phyloP scores from a whole-genome alignment of 495 filamentous ascomycete genomes.

The Aspergillus ellipticus region DNA sequence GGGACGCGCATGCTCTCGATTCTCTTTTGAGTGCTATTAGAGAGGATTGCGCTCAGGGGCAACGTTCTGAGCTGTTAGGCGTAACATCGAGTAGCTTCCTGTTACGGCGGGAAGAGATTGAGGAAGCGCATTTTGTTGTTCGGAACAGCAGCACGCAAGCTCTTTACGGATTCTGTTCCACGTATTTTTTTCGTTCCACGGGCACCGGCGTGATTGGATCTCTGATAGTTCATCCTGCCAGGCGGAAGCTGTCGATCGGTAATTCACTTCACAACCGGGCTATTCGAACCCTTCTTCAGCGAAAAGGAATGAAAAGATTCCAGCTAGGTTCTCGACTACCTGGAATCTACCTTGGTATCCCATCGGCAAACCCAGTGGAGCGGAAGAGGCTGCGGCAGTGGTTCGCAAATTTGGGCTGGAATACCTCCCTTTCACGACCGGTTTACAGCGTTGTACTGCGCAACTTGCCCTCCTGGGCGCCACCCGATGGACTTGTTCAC shows the following conservation, averaged over 20 bases:
- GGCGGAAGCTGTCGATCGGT: constrained; percentile 82
- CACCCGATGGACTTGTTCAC: constrained; percentile 68
- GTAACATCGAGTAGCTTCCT: constrained; percentile 75
- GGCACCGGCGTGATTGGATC: constrained; percentile 74
- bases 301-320: constrained; percentile 65
- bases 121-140: constrained; percentile 84
- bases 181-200: constrained; percentile 69
- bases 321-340: constrained; percentile 78
- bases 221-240: constrained; percentile 76
- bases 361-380: constrained; percentile 54
- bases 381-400: constrained; percentile 58
- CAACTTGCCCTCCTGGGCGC: constrained; percentile 66
- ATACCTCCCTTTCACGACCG: constrained; percentile 56
- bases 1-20: constrained; percentile 67
- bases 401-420: constrained; percentile 71
- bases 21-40: constrained; percentile 62
- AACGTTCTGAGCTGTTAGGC: constrained; percentile 57
- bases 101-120: constrained; percentile 59
- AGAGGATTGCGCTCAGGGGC: constrained; percentile 52
- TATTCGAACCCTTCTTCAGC: constrained; percentile 64
- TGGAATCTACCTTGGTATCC: constrained; percentile 75
- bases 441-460: constrained; percentile 63
- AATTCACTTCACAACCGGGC: constrained; percentile 80
- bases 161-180: constrained; percentile 84
- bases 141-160: constrained; percentile 86